Conservation (phyloP, 2,329 filamentous ascomycete species). For the Xylaria sp. region DNA sequence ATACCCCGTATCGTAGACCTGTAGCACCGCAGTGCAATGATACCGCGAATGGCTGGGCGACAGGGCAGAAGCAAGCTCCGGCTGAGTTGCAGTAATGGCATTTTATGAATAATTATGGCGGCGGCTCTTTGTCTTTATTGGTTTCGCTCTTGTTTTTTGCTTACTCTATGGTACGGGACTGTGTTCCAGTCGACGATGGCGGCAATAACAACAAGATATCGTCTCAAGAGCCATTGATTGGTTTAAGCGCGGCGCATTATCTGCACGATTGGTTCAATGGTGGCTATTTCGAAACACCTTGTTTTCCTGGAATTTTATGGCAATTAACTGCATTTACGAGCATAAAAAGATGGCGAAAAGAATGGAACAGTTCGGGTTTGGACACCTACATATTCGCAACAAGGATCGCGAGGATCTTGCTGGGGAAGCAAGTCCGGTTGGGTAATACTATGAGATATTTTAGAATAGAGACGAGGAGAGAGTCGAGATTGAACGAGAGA, state of each 20-base stretch:
- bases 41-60: conserved; percentile 16
- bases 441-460: not conserved
- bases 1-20: conserved; percentile 26
- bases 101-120: not conserved
- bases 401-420: not conserved
- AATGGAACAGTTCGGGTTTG: not conserved
- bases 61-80: conserved; percentile 14
- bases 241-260: conserved; percentile 30
- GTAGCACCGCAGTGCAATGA: conserved; percentile 5
- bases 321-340: not conserved
- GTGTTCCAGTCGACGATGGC: not conserved
- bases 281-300: too few species aligned
- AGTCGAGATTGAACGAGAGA: not conserved
- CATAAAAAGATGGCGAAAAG: not conserved
- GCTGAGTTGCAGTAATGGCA: conserved; percentile 29
- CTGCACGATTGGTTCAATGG: conserved; percentile 16
- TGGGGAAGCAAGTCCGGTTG: not conserved
- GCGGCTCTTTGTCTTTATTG: not conserved
- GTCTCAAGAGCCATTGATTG: not conserved
- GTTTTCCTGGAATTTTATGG: not conserved
- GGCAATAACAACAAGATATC: not conserved
- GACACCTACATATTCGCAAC: not conserved
- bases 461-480: not conserved
- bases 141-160: not conserved
- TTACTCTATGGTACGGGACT: not conserved